A percentile compares a stretch with the other conserved stretches of the same genome.
These are phyloP conservation scores for Vitis hybrid DNA, from an alignment of 177 flowering plant genomes.

Conservation along the genomic window DNA sequence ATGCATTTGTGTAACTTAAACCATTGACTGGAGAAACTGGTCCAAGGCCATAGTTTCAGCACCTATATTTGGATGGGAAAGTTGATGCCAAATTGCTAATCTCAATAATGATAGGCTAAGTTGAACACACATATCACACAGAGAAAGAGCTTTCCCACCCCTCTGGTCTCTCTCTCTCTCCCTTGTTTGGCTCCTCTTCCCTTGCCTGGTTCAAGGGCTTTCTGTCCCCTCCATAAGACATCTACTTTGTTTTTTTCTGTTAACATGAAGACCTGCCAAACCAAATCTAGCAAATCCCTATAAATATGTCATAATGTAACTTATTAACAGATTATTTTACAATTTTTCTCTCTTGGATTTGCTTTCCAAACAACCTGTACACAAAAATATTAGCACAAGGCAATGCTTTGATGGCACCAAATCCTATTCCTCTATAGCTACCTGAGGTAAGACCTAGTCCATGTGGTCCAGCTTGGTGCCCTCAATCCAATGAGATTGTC, in stretches of 20 bases:
- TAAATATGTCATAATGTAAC: conserved; percentile 12
- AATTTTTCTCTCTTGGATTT: background rate
- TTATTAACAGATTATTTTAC: background rate
- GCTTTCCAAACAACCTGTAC: background rate
- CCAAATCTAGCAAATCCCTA: conserved; percentile 37
- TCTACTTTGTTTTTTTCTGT: conserved; percentile 15
- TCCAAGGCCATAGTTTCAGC: too few relatives aligned
- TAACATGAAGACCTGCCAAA: conserved; percentile 11
- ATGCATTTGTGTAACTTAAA: too few relatives aligned
- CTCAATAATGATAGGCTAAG: background rate
- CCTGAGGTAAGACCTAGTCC: background rate
- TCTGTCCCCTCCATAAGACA: conserved; percentile 21
- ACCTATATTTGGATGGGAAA: background rate
- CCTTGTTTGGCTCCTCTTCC: conserved; percentile 17
- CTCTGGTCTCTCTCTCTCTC: background rate
- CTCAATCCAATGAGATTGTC: background rate
- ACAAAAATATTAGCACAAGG: background rate
- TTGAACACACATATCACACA: background rate
- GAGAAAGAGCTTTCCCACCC: background rate
- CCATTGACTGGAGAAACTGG: too few relatives aligned
- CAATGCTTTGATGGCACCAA: background rate
- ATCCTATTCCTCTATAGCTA: background rate
- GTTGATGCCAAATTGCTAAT: background rate
- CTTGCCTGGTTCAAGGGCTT: conserved; percentile 23
- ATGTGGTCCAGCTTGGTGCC: background rate